Conservation (phyloP, 768 basidiomycete species). For the Suillus subluteus region DNA sequence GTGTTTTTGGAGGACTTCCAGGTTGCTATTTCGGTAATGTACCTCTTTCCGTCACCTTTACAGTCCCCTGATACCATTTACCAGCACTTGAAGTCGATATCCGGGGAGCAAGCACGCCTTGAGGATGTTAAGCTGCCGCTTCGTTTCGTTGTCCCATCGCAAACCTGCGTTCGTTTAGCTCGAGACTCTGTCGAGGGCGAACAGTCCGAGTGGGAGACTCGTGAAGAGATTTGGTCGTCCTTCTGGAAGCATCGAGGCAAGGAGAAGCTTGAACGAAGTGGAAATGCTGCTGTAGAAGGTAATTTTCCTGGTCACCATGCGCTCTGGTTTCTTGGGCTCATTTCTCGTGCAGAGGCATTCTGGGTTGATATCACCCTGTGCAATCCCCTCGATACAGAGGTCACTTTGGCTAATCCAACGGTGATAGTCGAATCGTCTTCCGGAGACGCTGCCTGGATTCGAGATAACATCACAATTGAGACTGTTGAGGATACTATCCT, state of each 20-base stretch:
- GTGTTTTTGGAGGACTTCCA: conserved; percentile 87
- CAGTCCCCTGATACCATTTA: conserved; percentile 11
- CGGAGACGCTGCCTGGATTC: conserved; percentile 34
- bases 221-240: conserved; percentile 65
- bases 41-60: neutral
- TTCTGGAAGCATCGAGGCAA: conserved; percentile 63
- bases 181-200: conserved; percentile 51
- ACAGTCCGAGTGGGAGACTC: conserved; percentile 57
- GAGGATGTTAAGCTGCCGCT: conserved; percentile 64
- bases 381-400: conserved; percentile 76
- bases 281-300: conserved; percentile 71
- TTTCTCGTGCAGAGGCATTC: conserved; percentile 58
- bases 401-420: conserved; percentile 67
- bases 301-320: conserved; percentile 18
- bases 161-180: conserved; percentile 61
- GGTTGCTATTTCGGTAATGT: conserved; percentile 76
- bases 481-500: conserved; percentile 63
- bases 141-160: conserved; percentile 60
- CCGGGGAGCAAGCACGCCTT: conserved; percentile 45
- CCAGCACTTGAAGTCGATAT: conserved; percentile 74
- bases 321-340: conserved; percentile 7
- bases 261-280: conserved; percentile 54
- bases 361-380: conserved; percentile 73
- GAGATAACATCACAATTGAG: conserved; percentile 57
- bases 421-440: conserved; percentile 49